Evolutionary conservation across 129 eudicot genomes (phyloP).

Genomic region (Apium graveolens): DNA sequence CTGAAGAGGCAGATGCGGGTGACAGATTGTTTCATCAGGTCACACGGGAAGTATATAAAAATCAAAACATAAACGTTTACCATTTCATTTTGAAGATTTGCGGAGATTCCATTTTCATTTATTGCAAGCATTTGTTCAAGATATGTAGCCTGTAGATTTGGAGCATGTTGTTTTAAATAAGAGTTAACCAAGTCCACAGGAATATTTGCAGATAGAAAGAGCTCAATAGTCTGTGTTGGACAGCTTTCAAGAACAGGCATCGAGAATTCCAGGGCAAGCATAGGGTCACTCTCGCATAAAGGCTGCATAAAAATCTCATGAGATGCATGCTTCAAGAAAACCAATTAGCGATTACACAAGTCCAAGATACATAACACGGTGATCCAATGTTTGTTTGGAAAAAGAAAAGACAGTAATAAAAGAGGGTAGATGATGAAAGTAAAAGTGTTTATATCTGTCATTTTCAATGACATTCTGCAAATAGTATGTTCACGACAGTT

Average conservation of each 20-base stretch:
- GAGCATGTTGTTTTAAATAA: slow-evolving; percentile 89
- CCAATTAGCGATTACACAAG: background rate
- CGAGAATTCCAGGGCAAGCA: slow-evolving; percentile 93
- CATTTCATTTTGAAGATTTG: slow-evolving; percentile 93
- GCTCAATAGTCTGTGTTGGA: slow-evolving; percentile 85
- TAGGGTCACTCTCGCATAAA: slow-evolving; percentile 78
- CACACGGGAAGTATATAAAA: background rate
- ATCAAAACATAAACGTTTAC: slow-evolving; percentile 24
- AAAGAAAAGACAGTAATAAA: background rate
- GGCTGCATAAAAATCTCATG: slow-evolving; percentile 48
- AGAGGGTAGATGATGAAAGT: background rate
- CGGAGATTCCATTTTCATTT: slow-evolving; percentile 79
- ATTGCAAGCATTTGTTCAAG: slow-evolving; percentile 81
- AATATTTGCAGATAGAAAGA: slow-evolving; percentile 83
- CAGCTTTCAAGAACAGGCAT: slow-evolving; percentile 84
- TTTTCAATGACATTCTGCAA: background rate
- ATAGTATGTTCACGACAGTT: background rate
- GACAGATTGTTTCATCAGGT: background rate
- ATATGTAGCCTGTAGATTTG: slow-evolving; percentile 79
- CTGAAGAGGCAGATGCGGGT: background rate
- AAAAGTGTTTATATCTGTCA: background rate
- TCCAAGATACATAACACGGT: background rate
- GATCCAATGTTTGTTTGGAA: background rate
- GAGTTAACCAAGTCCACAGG: slow-evolving; percentile 90
- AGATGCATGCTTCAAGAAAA: background rate